Base-by-base conservation (phyloP, 257 asterid species). In the Asclepias syriaca region DNA sequence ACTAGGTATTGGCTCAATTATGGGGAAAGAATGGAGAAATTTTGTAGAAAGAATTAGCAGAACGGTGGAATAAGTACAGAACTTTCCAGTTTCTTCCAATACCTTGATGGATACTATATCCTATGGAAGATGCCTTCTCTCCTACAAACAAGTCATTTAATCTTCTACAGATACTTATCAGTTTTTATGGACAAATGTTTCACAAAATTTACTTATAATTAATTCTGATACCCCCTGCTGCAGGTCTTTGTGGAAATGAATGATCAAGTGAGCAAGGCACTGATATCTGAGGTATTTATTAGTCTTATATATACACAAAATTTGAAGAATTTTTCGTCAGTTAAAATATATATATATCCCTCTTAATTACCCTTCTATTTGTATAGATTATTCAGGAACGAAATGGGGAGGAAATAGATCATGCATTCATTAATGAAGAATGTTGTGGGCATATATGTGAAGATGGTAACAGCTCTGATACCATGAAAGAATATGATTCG, bases 171-270 rank as follows among this genome's bases (percentile, higher is more conserved):
- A 13, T 50, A 50, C 5, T 5, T 6, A 50, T 50, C 55, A 50
- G 18, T 50, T 39, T 34, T 34, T 34, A 5, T 1, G 6, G 24
- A 53, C 1, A 16, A 21, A 37, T 48, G 16, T 34, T 29, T 29
- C n/a, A 39, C 39, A 64, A 18, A 40, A 48, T 10, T 39, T 32
- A 13, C 15, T 9, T n/a, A 6, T 34, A 43, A 16, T 51, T 6
- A 16, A 4, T 39, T 4, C 13, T 1, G 39, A 29, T 49, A 63
- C 14, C 68, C 39, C 39, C 39, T 34, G 39, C 39, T 34, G 39
- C 39, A 85, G 86, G 85, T 80, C 50, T 80, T 46, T 37, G 70
- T 75, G 27, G 85, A 85, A 68, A 65, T 77, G 69, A 85, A 83
- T 56, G 82, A 67, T 75, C 81, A 74, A 74, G 77, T 87, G 43